phyloP scores from a whole-genome alignment of 2,329 filamentous ascomycete species.

The Bretziella fagacearum region DNA sequence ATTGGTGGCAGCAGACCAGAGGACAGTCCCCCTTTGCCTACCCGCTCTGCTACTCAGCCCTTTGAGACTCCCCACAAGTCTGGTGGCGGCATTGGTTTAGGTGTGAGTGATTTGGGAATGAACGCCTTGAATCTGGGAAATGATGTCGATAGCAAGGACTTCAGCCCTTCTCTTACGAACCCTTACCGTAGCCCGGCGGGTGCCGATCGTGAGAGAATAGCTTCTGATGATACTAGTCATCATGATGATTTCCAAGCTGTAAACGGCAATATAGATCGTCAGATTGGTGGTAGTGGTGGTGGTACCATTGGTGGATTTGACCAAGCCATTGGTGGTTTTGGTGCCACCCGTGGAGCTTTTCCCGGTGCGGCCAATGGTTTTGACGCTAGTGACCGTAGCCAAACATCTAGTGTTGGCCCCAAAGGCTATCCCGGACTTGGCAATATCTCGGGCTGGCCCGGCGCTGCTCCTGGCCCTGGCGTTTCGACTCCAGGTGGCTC shows the following conservation, averaged over 20 bases:
- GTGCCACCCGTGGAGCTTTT: slow-evolving; percentile 35
- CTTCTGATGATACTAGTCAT: slow-evolving; percentile 31
- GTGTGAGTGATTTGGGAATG: slow-evolving; percentile 39
- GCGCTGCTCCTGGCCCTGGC: slow-evolving; percentile 30
- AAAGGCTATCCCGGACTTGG: slow-evolving; percentile 52
- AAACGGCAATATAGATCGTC: slow-evolving; percentile 6
- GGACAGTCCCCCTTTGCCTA: slow-evolving; percentile 31
- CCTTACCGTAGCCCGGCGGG: slow-evolving; percentile 84
- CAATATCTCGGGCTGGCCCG: slow-evolving; percentile 45
- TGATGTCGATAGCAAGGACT: slow-evolving; percentile 36
- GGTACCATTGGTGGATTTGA: slow-evolving; percentile 16
- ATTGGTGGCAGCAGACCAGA: slow-evolving; percentile 49
- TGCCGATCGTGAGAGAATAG: slow-evolving; percentile 36
- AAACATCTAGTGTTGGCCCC: slow-evolving; percentile 74
- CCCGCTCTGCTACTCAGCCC: slow-evolving; percentile 14
- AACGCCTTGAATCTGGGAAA: slow-evolving; percentile 40
- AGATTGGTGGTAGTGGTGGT: slow-evolving; percentile 2
- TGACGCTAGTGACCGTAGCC: slow-evolving; percentile 73
- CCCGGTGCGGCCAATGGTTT: slow-evolving; percentile 26
- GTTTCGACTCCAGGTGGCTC: slow-evolving; percentile 3
- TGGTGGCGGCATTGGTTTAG: slow-evolving; percentile 21
- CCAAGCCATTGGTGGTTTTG: slow-evolving; percentile 34
- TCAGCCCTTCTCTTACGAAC: slow-evolving; percentile 90
- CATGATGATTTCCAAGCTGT: slow-evolving; percentile 20
- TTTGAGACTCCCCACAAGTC: slow-evolving; percentile 32